These are phyloP conservation scores for Choanephora cucurbitarum DNA, from an alignment of 371 early-diverging fungal species.

Conservation along the genomic window DNA sequence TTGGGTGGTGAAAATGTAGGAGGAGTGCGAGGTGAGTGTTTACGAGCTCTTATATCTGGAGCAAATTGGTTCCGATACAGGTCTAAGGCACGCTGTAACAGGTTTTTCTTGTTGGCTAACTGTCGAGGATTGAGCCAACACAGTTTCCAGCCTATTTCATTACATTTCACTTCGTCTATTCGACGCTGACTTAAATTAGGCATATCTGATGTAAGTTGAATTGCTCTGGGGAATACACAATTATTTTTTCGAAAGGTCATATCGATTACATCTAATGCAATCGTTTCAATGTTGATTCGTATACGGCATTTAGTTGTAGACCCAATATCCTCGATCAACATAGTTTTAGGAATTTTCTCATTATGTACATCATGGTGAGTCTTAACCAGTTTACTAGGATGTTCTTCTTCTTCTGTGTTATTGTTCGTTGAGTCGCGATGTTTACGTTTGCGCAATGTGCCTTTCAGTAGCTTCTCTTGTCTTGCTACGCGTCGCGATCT, in stretches of 20 bases:
- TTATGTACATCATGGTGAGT: constrained; percentile 2
- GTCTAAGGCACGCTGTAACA: constrained; percentile 49
- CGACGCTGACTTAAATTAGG: constrained; percentile 32
- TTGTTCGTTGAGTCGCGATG: constrained; percentile 15
- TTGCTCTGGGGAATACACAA: constrained; percentile 52
- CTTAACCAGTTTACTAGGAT: constrained; percentile 5
- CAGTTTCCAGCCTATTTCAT: constrained; percentile 55
- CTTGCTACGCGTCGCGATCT: constrained; percentile 78
- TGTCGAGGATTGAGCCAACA: constrained; percentile 54
- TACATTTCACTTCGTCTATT: constrained; percentile 47
- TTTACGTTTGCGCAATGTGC: constrained; percentile 43
- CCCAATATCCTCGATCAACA: constrained; percentile 24
- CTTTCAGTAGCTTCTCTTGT: constrained; percentile 69
- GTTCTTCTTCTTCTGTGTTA: constrained; percentile 8
- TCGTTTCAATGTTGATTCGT: constrained; percentile 49
- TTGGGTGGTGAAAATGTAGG: constrained; percentile 16
- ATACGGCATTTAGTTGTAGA: constrained; percentile 33
- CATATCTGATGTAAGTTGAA: constrained; percentile 30
- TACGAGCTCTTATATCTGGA: constrained; percentile 40
- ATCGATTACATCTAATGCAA: constrained; percentile 41
- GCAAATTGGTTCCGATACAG: constrained; percentile 45
- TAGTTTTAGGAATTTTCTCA: constrained; percentile 26
- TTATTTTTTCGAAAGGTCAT: constrained; percentile 40
- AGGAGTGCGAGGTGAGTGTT: constrained; percentile 39
- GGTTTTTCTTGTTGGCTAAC: constrained; percentile 47